Percentiles rank a stretch among this genome's conserved stretches.
Conservation (phyloP, 441 rosid species). For the Codiaeum variegatum region DNA sequence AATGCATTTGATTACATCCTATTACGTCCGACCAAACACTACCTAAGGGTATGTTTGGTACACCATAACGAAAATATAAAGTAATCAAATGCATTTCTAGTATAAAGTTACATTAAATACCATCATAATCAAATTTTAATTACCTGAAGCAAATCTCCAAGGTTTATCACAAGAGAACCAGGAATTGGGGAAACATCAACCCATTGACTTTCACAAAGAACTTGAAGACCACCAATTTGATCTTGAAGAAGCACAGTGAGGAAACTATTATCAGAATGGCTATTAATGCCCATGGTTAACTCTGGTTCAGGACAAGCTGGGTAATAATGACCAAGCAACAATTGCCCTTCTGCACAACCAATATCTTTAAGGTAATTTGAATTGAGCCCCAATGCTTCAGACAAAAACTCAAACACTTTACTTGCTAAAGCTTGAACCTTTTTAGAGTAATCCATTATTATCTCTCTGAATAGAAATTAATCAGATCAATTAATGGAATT, state of each 20-base stretch:
- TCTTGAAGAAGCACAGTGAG: slow-evolving; percentile 69
- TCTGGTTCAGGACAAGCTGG: slow-evolving; percentile 13
- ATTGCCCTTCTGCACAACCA: slow-evolving; percentile 3
- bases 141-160: slow-evolving; percentile 74
- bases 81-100: too few species aligned
- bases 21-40: too few species aligned
- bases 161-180: slow-evolving; percentile 55
- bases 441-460: not conserved
- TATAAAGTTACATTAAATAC: too few species aligned
- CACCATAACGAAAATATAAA: too few species aligned
- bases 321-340: not conserved
- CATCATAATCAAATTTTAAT: too few species aligned
- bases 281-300: slow-evolving; percentile 52
- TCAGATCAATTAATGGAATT: not conserved
- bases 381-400: slow-evolving; percentile 12
- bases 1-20: too few species aligned
- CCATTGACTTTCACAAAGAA: slow-evolving; percentile 64
- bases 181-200: slow-evolving; percentile 60
- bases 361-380: not conserved
- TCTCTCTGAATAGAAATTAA: not conserved
- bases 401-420: slow-evolving; percentile 5
- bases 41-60: too few species aligned
- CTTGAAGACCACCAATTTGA: slow-evolving; percentile 69
- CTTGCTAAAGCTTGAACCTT: not conserved
- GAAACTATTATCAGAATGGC: slow-evolving; percentile 74